A percentile compares a stretch with the other conserved stretches of the same genome.
phyloP scores from a whole-genome alignment of 176 grass and related monocot species.

The Ensete ventricosum region DNA sequence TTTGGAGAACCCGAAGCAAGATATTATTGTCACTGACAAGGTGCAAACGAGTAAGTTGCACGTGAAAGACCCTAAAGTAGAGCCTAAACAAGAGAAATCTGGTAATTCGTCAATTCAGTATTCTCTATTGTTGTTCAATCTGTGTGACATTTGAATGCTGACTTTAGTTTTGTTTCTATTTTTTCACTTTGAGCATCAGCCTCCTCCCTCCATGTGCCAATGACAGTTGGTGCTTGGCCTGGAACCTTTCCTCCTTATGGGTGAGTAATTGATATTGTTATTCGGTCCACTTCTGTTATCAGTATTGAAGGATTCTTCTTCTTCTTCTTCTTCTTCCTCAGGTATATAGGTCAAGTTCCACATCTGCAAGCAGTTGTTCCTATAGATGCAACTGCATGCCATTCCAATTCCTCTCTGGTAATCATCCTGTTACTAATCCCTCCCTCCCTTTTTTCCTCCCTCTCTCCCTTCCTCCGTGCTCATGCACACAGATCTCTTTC shows the following conservation, averaged over 20 bases:
- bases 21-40: constrained; percentile 32
- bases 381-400: constrained; percentile 46
- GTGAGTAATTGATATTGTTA: constrained; percentile 29
- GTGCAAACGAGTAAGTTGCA: constrained; percentile 39
- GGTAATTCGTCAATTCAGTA: constrained; percentile 23
- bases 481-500: neutral
- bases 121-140: neutral
- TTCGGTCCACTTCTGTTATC: neutral
- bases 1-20: constrained; percentile 60
- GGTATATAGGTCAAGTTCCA: constrained; percentile 71
- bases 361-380: constrained; percentile 62
- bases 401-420: constrained; percentile 58
- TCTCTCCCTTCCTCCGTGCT: neutral
- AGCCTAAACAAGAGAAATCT: constrained; percentile 75
- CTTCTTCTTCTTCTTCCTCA: constrained; percentile 15
- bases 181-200: constrained; percentile 30
- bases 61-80: constrained; percentile 46
- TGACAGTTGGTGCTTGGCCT: constrained; percentile 64
- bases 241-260: constrained; percentile 68
- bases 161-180: neutral
- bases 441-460: neutral
- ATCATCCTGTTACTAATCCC: neutral
- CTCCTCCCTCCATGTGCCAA: constrained; percentile 49
- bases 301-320: neutral
- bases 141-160: neutral